A percentile compares a stretch with the other conserved stretches of the same genome.
These are phyloP conservation scores for Rubroboletus satanas DNA, from an alignment of 768 basidiomycete species.

Conservation along the genomic window DNA sequence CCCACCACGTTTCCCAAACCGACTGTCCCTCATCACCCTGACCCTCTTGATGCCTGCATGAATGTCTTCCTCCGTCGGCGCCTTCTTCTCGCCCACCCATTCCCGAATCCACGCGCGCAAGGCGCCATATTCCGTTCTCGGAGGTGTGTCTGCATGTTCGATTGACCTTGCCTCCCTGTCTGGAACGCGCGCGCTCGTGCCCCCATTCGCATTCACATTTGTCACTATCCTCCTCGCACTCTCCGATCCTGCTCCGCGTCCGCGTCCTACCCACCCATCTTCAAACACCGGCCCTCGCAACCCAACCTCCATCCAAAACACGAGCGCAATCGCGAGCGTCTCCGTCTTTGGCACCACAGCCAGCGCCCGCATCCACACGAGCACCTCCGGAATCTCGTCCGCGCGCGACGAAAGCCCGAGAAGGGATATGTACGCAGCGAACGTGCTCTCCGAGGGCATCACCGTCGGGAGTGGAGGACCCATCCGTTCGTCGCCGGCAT, in stretches of 20 bases:
- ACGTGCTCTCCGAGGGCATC: slow-evolving; percentile 49
- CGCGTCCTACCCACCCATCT: slow-evolving; percentile 27
- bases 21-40: slow-evolving; percentile 28
- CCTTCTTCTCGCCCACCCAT: slow-evolving; percentile 50
- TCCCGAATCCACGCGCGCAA: slow-evolving; percentile 47
- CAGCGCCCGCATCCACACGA: slow-evolving; percentile 73
- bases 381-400: slow-evolving; percentile 57
- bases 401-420: slow-evolving; percentile 49
- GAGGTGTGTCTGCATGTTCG: neutral
- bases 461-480: slow-evolving; percentile 33
- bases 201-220: too few relatives aligned
- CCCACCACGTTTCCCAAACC: slow-evolving; percentile 14
- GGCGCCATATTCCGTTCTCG: slow-evolving; percentile 22
- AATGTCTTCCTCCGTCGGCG: slow-evolving; percentile 43
- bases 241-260: neutral
- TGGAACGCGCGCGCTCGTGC: neutral
- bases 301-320: slow-evolving; percentile 71
- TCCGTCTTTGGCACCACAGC: slow-evolving; percentile 47
- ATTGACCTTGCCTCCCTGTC: neutral
- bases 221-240: too few relatives aligned
- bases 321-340: slow-evolving; percentile 59
- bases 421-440: slow-evolving; percentile 56
- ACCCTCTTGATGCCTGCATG: slow-evolving; percentile 25
- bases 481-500: neutral
- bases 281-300: slow-evolving; percentile 59